Evolutionary conservation across 2,329 filamentous ascomycete species (phyloP), one percentile per base, ranked within the genome.

Genomic region (Fusarium continuum): DNA sequence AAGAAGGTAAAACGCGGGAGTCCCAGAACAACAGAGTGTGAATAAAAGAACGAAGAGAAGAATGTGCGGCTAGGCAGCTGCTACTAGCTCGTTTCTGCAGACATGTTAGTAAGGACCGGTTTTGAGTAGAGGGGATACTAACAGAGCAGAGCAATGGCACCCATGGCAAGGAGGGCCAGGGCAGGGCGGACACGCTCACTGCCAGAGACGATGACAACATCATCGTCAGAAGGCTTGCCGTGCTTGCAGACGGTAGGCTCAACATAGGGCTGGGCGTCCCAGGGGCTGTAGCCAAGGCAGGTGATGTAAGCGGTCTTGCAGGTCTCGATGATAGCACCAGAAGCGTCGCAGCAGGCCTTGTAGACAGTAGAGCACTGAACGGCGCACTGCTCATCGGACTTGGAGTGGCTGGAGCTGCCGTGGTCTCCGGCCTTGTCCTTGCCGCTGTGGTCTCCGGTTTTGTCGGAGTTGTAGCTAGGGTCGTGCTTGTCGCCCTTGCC

Each of bases 161-260:
- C 61, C 28, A 64, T 34, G 16, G 35, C 56, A 43, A 64, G 36
- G 25, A 64, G 61, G 34, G 56, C 61, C 40, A 64, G 61, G 19
- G 50, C 61, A 11, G 61, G 61, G 44, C 56, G 61, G 26, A 64
- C 38, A 16, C 34, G 43, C 34, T 64, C 61, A 19, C 61, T 50
- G 8, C 61, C 50, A 17, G 34, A 57, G 19, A 64, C 61, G 22
- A 65, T 61, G 45, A 64, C 61, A 38, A 53, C 34, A n/a, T 65
- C 61, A 25, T 65, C 61, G 6, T 8, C 17, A 8, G 45, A 29
- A 34, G 39, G 31, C 36, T 47, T 47, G 10, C 45, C 59, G 28
- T 64, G 34, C 46, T 65, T 61, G 51, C 61, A 64, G 10, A 65
- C 61, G 17, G 55, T 62, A 22, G 61, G 61, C 55, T 64, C 61